Conservation (phyloP, 352 stramenopile species). For the Globisporangium heterothallicum region DNA sequence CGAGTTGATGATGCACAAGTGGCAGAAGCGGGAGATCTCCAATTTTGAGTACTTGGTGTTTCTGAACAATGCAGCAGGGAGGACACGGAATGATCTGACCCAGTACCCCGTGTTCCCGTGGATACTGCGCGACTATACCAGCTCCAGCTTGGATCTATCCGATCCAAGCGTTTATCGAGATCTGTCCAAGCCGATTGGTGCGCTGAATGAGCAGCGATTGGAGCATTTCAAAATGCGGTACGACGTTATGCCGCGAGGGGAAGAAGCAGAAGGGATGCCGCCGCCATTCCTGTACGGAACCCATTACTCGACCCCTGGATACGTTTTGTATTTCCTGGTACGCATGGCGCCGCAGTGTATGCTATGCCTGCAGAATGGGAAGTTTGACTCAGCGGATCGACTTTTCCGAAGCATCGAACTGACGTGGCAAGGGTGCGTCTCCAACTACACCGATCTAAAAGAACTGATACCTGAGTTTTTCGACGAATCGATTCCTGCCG, state of each 20-base stretch:
- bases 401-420: conserved; percentile 93
- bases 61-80: conserved; percentile 83
- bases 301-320: conserved; percentile 87
- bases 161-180: conserved; percentile 88
- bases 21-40: conserved; percentile 84
- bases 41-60: conserved; percentile 94
- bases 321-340: conserved; percentile 97
- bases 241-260: conserved; percentile 33
- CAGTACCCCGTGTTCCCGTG: conserved; percentile 99
- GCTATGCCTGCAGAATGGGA: conserved; percentile 91
- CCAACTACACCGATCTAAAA: conserved; percentile 94
- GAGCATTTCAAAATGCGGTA: conserved; percentile 72
- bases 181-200: conserved; percentile 95
- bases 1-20: conserved; percentile 72
- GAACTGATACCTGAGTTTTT: conserved; percentile 99
- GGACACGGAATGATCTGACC: conserved; percentile 87
- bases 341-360: conserved; percentile 95
- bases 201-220: conserved; percentile 83
- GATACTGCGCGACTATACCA: conserved; percentile 91
- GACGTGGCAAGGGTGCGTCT: conserved; percentile 79
- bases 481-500: conserved; percentile 62
- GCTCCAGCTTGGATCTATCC: conserved; percentile 74
- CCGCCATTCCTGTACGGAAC: conserved; percentile 95
- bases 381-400: conserved; percentile 98
- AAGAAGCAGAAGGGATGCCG: conserved; percentile 31